A percentile compares a stretch with the other conserved stretches of the same genome.
Evolutionary conservation across 2,329 filamentous ascomycete species (phyloP).

Genomic region (Orbilia quercus): DNA sequence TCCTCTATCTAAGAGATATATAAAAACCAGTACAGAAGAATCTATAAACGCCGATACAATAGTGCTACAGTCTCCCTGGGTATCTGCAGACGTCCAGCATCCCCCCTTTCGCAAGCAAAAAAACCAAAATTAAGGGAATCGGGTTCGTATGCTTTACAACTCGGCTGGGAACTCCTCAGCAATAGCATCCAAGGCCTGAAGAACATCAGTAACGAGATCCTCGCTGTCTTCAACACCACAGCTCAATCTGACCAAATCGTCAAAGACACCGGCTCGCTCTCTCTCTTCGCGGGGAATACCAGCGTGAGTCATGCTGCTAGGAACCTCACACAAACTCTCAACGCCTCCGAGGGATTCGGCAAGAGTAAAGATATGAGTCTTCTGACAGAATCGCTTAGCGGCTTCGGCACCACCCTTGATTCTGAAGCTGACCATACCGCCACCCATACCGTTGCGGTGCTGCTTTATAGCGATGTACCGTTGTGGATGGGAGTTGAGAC

Average conservation of each 20-base stretch:
- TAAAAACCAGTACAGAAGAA: slow-evolving; percentile 4
- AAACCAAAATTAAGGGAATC: slow-evolving; percentile 43
- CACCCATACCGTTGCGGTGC: slow-evolving; percentile 92
- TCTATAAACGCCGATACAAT: slow-evolving; percentile 45
- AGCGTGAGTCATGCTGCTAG: slow-evolving; percentile 95
- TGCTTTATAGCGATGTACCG: slow-evolving; percentile 86
- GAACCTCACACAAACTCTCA: slow-evolving; percentile 90
- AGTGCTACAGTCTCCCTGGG: slow-evolving; percentile 22
- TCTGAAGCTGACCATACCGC: slow-evolving; percentile 97
- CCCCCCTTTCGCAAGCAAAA: slow-evolving; percentile 1
- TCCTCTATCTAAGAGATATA: slow-evolving; percentile 36
- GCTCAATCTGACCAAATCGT: slow-evolving; percentile 91
- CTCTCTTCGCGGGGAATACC: slow-evolving; percentile 91
- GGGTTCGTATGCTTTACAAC: slow-evolving; percentile 31
- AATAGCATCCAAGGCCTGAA: slow-evolving; percentile 77
- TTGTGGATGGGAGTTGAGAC: slow-evolving; percentile 86
- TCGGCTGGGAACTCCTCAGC: slow-evolving; percentile 35
- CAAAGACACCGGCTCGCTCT: slow-evolving; percentile 91
- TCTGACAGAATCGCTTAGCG: slow-evolving; percentile 90
- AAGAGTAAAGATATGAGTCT: slow-evolving; percentile 88
- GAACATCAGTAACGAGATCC: slow-evolving; percentile 83
- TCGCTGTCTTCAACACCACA: slow-evolving; percentile 92
- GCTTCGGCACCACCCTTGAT: slow-evolving; percentile 86
- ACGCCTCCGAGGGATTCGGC: slow-evolving; percentile 93
- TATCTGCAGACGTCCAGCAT: slow-evolving; percentile 32